A percentile compares a stretch with the other conserved stretches of the same genome.
These are phyloP conservation scores for Tuctoria greenei DNA, from an alignment of 176 grass and related monocot species.

Conservation along the genomic window DNA sequence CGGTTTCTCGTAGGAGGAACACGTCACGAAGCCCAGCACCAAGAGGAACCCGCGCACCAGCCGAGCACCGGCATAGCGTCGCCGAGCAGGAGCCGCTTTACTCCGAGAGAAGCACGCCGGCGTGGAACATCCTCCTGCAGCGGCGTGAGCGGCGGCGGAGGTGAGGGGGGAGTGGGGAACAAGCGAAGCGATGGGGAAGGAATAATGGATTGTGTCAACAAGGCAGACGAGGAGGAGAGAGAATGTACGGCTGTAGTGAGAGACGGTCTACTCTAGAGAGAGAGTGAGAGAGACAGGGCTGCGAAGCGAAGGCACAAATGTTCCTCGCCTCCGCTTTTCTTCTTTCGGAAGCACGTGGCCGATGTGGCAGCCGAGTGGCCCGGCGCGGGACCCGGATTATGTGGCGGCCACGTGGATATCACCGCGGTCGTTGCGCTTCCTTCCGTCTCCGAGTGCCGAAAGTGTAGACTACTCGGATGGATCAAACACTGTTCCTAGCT, in stretches of 20 bases:
- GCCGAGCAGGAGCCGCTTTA: neutral
- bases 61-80: neutral
- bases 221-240: neutral
- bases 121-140: neutral
- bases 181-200: constrained; percentile 36
- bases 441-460: neutral
- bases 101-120: neutral
- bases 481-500: too few relatives aligned
- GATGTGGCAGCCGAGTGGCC: constrained; percentile 34
- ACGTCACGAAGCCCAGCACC: neutral
- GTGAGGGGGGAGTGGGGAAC: constrained; percentile 26
- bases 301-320: constrained; percentile 50
- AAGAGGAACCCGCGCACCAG: neutral
- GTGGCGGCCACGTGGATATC: constrained; percentile 14
- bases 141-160: neutral
- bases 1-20: neutral
- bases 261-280: neutral
- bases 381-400: neutral
- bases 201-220: constrained; percentile 42
- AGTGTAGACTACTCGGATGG: too few relatives aligned
- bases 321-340: constrained; percentile 1
- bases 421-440: neutral
- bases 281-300: constrained; percentile 2
- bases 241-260: neutral
- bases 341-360: constrained; percentile 52